Base-by-base conservation (phyloP, 1,284 basidiomycete genomes). In the Ceratobasidium papillatum region DNA sequence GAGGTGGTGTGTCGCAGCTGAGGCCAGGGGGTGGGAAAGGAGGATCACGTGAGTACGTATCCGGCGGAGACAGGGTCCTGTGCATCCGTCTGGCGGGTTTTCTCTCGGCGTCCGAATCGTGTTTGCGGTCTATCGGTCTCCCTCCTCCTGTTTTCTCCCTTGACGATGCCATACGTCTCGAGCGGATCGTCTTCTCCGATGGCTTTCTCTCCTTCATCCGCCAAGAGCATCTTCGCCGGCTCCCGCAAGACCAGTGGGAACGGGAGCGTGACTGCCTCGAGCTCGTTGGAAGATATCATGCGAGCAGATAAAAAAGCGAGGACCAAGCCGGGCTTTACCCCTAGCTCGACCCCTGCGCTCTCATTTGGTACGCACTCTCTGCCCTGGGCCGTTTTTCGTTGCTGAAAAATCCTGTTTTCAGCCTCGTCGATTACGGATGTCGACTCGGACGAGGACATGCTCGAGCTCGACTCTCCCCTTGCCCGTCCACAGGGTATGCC, bases 401-500 rank as follows among this genome's bases (percentile, higher is more conserved):
- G 54, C 43, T 71, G 56, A 71, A 47, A 47, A 47, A 47, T 47
- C 54, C 12, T 30, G 51, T 30, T 49, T 34, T 45, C 22, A 71
- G 68, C 68, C 1, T 71, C 68, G 12, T 71, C 68, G 11, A 34
- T 71, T n/a, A 71, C 68, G n/a, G 68, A 71, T 22, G 52, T 38
- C 32, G 68, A 71, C 56, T 71, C 68, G 54, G 68, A 71, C 9
- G 41, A 61, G 14, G 68, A 71, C 25, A 59, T 71, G 54, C 68
- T 71, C 68, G 68, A 71, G 56, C 74, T 75, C 41, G 66, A 69
- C 66, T 69, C 74, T 22, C 91, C 91, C 30, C 79, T 71, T 8
- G 68, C 68, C 38, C 82, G 64, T 83, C 68, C 68, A 22, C 68
- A 71, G 43, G 68, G 68, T 25, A 61, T 83, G 22, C 89, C 92